phyloP scores from a whole-genome alignment of 1,139 yeast species.

The Zygoascus sp. region DNA sequence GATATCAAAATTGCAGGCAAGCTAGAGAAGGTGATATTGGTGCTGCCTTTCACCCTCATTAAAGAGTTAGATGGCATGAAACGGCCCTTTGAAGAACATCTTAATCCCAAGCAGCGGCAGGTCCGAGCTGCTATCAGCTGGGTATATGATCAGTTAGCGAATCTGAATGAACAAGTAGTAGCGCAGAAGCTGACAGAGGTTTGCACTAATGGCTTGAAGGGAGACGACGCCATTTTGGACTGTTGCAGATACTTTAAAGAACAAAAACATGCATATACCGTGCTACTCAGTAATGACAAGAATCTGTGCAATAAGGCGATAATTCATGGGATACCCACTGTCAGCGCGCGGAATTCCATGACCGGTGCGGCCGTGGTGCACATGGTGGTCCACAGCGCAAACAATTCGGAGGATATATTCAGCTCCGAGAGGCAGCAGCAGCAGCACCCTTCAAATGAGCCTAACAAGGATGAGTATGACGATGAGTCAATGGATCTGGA shows the following conservation, averaged over 20 bases:
- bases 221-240: constrained; percentile 84
- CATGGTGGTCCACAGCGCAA: constrained; percentile 2
- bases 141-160: constrained; percentile 63
- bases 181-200: constrained; percentile 64
- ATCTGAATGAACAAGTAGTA: constrained; percentile 45
- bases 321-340: constrained; percentile 60
- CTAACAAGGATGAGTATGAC: background rate
- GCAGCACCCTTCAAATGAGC: background rate
- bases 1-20: constrained; percentile 42
- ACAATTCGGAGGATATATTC: background rate
- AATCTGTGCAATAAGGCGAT: constrained; percentile 78
- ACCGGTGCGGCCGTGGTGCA: constrained; percentile 38
- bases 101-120: constrained; percentile 26
- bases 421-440: background rate
- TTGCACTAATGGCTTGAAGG: constrained; percentile 41
- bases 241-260: constrained; percentile 66
- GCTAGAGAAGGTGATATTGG: constrained; percentile 45
- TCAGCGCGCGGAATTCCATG: constrained; percentile 58
- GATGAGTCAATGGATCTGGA: constrained; percentile 7
- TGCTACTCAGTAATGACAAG: constrained; percentile 75
- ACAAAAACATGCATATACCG: constrained; percentile 41
- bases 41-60: constrained; percentile 67
- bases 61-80: constrained; percentile 80
- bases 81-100: constrained; percentile 29
- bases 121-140: constrained; percentile 79